Evolutionary conservation across 2,329 filamentous ascomycete species (phyloP).

Genomic region (Penicillium freii): DNA sequence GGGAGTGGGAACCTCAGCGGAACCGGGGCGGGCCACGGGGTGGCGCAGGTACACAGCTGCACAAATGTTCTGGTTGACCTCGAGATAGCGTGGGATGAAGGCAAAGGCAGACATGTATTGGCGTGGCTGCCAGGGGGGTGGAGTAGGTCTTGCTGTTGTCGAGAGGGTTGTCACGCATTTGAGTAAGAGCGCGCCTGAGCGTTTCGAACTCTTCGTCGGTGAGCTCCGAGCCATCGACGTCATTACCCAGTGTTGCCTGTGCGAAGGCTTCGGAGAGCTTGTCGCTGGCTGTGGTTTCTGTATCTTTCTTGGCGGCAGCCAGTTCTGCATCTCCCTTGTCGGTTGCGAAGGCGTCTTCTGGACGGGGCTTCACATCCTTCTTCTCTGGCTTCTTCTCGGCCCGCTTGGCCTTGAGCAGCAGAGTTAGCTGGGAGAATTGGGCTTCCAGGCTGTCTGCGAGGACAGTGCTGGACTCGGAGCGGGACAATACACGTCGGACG

Average conservation of each 20-base stretch:
- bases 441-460: slow-evolving; percentile 52
- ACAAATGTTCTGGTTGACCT: slow-evolving; percentile 97
- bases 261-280: slow-evolving; percentile 37
- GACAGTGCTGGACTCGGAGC: slow-evolving; percentile 47
- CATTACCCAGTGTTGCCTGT: slow-evolving; percentile 30
- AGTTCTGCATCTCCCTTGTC: slow-evolving; percentile 13
- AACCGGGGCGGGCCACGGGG: slow-evolving; percentile 79
- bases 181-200: slow-evolving; percentile 57
- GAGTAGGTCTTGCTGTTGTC: slow-evolving; percentile 79
- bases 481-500: slow-evolving; percentile 62
- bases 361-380: slow-evolving; percentile 9
- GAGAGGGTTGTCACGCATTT: slow-evolving; percentile 70
- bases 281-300: slow-evolving; percentile 20
- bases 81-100: slow-evolving; percentile 90
- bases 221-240: slow-evolving; percentile 47
- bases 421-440: slow-evolving; percentile 54
- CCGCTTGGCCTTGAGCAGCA: slow-evolving; percentile 46
- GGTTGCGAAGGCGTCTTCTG: slow-evolving; percentile 9
- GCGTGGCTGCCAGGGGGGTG: slow-evolving; percentile 86
- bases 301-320: slow-evolving; percentile 16
- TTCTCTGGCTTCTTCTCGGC: slow-evolving; percentile 24
- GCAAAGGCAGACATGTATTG: slow-evolving; percentile 89
- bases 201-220: slow-evolving; percentile 49
- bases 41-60: slow-evolving; percentile 92
- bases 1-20: slow-evolving; percentile 80